Base-by-base conservation (phyloP, 805 yeast species). In the Lipomyces yamanashiensis region DNA sequence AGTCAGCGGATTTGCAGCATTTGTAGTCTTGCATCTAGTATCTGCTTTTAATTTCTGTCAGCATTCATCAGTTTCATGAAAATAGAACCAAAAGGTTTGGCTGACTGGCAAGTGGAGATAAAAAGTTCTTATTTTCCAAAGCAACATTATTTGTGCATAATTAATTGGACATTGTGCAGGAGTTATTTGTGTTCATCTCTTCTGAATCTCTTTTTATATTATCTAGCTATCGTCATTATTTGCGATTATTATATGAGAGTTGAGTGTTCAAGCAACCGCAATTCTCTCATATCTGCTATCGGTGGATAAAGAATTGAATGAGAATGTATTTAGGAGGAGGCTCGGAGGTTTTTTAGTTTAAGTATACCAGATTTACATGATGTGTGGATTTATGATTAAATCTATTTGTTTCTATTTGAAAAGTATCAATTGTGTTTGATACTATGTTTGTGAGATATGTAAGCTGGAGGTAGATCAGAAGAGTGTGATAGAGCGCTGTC, bases 161-260 rank as follows among this genome's bases (percentile, higher is more conserved):
- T 45, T 45, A 39, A 45, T 45, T 15, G 13, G 34, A 45, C 50
- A 45, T 45, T 45, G 34, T 21, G 34, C n/a, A 23, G 50, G 50
- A 45, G 50, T 45, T 45, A 9, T 45, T 45, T 45, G 50, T 17
- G 23, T 45, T 45, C 5, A 28, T 28, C 28, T 28, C 28, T 43
- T 43, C 47, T n/a, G 17, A 43, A 43, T 43, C 17, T 13, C n/a
- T 43, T 43, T 43, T 17, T 13, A 8, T 15, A 43, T n/a, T 13
- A 8, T 15, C 15, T n/a, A 23, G 5, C 34, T 43, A 43, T 17
- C 4, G 17, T 43, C 47, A 17, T 8, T 43, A 3, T 17, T 43
- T 43, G 47, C 12, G 21, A 17, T 28, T 28, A 28, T 28, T 28
- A 5, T 28, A 28, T 28, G 28, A 5, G 28, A 28, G 5, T 28